Evolutionary conservation across 129 eudicot genomes (phyloP).

Genomic region (Lactuca sativa): DNA sequence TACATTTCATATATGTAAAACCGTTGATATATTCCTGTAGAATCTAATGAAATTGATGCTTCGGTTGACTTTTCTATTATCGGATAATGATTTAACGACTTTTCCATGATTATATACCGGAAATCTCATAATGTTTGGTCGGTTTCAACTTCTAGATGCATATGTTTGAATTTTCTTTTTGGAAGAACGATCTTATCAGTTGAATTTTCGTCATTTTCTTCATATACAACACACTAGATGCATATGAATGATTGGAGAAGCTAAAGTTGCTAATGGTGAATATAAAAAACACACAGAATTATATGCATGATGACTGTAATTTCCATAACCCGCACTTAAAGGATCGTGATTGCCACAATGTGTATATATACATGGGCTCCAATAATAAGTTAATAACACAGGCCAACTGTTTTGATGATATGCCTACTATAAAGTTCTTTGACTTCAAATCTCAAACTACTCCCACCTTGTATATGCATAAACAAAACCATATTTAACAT

Average conservation of each 20-base stretch:
- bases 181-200: not conserved
- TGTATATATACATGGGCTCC: not conserved
- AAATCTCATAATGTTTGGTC: constrained; percentile 9
- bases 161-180: not conserved
- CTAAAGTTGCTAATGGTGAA: constrained; percentile 19
- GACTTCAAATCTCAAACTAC: not conserved
- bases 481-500: not conserved
- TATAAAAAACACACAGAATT: not conserved
- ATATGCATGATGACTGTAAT: not conserved
- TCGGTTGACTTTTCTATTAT: not conserved
- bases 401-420: constrained; percentile 15
- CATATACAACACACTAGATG: not conserved
- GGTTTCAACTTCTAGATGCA: not conserved
- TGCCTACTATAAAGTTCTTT: constrained; percentile 16
- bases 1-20: no score
- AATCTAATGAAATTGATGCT: no score
- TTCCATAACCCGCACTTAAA: not conserved
- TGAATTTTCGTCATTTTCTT: not conserved
- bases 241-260: constrained; percentile 6
- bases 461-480: not conserved
- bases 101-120: not conserved
- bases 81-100: not conserved
- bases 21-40: no score
- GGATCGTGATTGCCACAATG: constrained; percentile 19
- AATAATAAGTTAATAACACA: not conserved